Conservation (phyloP, 352 stramenopile genomes). For the Globisporangium splendens region DNA sequence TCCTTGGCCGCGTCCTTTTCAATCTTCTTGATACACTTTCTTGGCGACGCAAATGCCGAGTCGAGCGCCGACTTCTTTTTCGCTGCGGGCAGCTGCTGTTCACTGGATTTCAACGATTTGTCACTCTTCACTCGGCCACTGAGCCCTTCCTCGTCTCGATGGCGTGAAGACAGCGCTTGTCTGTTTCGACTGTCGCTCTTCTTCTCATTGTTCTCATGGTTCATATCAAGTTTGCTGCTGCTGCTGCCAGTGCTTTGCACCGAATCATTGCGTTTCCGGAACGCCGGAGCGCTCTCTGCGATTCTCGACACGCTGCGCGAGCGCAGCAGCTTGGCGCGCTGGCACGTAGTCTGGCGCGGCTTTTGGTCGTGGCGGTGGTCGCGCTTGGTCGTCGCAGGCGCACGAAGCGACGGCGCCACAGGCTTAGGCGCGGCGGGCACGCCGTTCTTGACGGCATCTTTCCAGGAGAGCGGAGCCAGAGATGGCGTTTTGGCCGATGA, state of each 20-base stretch:
- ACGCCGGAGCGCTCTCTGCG: constrained; percentile 22
- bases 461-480: constrained; percentile 31
- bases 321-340: constrained; percentile 26
- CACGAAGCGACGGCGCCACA: not conserved
- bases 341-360: constrained; percentile 8
- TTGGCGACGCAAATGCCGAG: constrained; percentile 6
- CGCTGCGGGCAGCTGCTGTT: not conserved
- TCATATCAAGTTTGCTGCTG: constrained; percentile 3
- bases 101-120: not conserved
- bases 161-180: not conserved
- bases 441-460: constrained; percentile 31
- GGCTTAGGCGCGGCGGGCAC: constrained; percentile 14
- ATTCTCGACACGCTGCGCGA: constrained; percentile 35
- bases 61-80: not conserved
- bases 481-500: constrained; percentile 4
- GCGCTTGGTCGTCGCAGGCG: constrained; percentile 6
- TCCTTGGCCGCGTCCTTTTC: not conserved
- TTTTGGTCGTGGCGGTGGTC: constrained; percentile 12
- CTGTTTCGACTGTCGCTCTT: not conserved
- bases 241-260: constrained; percentile 10
- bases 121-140: not conserved
- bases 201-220: constrained; percentile 11
- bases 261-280: constrained; percentile 25
- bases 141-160: constrained; percentile 2
- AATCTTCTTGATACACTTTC: constrained; percentile 1